Conservation (phyloP, 768 basidiomycete genomes). For the Amanita molliuscula region DNA sequence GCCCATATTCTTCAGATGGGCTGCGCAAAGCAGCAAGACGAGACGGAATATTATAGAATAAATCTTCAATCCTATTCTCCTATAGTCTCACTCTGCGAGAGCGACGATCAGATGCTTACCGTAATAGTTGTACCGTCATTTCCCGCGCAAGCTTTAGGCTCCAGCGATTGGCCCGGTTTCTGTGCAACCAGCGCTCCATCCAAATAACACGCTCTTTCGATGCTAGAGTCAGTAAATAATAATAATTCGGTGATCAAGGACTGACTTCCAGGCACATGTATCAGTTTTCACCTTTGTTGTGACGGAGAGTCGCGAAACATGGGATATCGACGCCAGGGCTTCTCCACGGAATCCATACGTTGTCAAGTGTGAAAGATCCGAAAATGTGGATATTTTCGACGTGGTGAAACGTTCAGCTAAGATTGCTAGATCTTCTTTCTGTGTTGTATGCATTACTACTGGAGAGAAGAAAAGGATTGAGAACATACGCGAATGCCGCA, state of each 20-base stretch:
- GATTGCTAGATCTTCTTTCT: conserved; percentile 86
- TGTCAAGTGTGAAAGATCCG: conserved; percentile 71
- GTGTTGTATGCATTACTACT: not conserved
- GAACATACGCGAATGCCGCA: conserved; percentile 78
- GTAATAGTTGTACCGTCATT: conserved; percentile 90
- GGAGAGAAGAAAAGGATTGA: not conserved
- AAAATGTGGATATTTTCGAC: conserved; percentile 80
- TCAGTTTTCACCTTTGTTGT: conserved; percentile 84
- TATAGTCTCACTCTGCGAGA: not conserved
- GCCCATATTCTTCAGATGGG: conserved; percentile 82
- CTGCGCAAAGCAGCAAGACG: conserved; percentile 79
- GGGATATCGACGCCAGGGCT: conserved; percentile 91
- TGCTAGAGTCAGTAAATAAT: conserved; percentile 2
- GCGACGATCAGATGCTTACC: conserved; percentile 30
- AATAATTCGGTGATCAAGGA: not conserved
- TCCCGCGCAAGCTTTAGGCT: conserved; percentile 86
- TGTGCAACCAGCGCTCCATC: conserved; percentile 66
- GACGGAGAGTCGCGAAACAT: conserved; percentile 82
- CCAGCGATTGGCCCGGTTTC: conserved; percentile 59
- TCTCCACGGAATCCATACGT: conserved; percentile 98
- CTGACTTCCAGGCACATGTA: conserved; percentile 89
- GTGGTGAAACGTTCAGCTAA: conserved; percentile 94
- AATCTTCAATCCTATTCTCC: conserved; percentile 76
- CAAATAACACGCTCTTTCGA: conserved; percentile 62
- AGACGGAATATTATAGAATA: conserved; percentile 90